Conservation (phyloP, 2,329 filamentous ascomycete species). For the Fusarium proliferatum region DNA sequence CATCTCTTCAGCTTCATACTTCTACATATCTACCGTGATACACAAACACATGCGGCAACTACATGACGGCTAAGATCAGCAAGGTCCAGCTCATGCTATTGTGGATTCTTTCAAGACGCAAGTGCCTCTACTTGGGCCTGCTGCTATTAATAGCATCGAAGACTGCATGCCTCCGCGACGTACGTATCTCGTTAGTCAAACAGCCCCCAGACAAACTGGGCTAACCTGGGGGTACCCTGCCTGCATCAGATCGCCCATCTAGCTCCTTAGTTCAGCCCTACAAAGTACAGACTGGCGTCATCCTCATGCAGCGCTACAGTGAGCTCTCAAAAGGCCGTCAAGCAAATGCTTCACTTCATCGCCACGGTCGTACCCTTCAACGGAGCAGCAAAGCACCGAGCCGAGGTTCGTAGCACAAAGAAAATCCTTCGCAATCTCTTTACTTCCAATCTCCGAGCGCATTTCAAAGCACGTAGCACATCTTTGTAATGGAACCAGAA, state of each 20-base stretch:
- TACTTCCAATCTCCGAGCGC: neutral
- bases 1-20: neutral
- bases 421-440: neutral
- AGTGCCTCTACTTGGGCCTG: neutral
- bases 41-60: neutral
- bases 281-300: neutral
- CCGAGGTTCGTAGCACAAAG: neutral
- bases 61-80: fast-evolving
- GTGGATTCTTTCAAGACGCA: neutral
- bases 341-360: neutral
- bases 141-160: neutral
- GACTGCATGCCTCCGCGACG: neutral
- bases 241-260: neutral
- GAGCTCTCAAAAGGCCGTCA: neutral
- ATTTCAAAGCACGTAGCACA: constrained; percentile 18
- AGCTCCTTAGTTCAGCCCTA: constrained; percentile 6
- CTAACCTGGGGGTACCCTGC: neutral
- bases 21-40: neutral
- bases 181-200: neutral
- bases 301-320: neutral
- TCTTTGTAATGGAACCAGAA: neutral
- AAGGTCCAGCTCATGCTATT: neutral
- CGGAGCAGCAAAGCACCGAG: neutral
- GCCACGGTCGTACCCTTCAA: neutral
- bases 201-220: neutral